These are phyloP conservation scores for Teratosphaeria epicoccoides DNA, from an alignment of 2,329 filamentous ascomycete species.

Conservation along the genomic window DNA sequence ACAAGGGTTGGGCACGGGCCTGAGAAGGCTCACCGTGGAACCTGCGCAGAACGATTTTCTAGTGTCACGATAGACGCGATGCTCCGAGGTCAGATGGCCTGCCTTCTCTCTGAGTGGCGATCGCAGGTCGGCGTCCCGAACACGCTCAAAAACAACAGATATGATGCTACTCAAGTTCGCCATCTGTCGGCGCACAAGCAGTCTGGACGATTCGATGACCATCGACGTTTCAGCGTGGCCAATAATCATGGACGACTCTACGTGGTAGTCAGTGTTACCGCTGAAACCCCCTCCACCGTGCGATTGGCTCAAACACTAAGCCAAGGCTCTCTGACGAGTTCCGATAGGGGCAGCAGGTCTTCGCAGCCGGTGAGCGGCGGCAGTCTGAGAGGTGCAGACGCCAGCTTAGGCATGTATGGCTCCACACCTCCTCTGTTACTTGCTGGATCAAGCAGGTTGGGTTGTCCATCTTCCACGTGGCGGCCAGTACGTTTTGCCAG, in stretches of 20 bases:
- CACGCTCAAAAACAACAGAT: too few relatives aligned
- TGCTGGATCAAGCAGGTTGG: too few relatives aligned
- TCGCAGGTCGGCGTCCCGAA: background rate
- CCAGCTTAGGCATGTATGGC: too few relatives aligned
- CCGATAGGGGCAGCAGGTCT: background rate
- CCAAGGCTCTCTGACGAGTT: background rate
- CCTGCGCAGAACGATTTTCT: background rate
- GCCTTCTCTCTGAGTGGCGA: background rate
- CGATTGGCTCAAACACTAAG: too few relatives aligned
- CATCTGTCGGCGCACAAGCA: too few relatives aligned
- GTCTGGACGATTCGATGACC: too few relatives aligned
- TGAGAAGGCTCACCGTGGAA: background rate
- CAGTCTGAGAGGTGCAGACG: too few relatives aligned
- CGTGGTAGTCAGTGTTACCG: too few relatives aligned
- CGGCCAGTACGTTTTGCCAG: background rate
- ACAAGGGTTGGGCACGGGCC: background rate
- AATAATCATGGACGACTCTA: too few relatives aligned
- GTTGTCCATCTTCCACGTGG: background rate
- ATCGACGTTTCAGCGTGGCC: too few relatives aligned
- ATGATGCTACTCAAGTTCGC: too few relatives aligned
- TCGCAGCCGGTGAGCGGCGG: background rate
- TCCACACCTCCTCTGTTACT: background rate
- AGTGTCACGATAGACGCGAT: background rate
- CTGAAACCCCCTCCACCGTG: too few relatives aligned
- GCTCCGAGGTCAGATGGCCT: background rate